These are phyloP conservation scores for Dactylonectria estremocensis DNA, from an alignment of 2,329 filamentous ascomycete genomes.

Conservation along the genomic window DNA sequence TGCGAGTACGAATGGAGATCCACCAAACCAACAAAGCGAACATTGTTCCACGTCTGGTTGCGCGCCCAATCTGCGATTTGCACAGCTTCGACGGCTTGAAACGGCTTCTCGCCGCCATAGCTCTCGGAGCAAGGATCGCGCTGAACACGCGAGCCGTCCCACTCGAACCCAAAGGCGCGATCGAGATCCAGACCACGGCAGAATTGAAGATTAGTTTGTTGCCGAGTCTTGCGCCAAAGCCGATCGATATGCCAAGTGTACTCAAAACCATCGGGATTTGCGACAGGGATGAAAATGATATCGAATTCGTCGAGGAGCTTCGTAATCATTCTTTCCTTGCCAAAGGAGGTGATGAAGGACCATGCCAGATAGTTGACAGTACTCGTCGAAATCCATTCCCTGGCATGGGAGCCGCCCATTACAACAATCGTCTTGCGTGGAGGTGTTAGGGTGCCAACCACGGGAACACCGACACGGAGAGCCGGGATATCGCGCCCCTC, in stretches of 20 bases:
- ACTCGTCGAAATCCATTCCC: conserved; percentile 96
- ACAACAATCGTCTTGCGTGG: conserved; percentile 85
- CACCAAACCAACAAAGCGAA: conserved; percentile 85
- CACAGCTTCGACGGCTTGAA: conserved; percentile 85
- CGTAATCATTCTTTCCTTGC: conserved; percentile 79
- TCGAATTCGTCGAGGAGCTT: conserved; percentile 88
- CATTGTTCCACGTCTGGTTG: conserved; percentile 82
- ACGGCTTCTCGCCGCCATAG: conserved; percentile 86
- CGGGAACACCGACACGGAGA: conserved; percentile 78
- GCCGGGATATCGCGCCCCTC: conserved; percentile 91
- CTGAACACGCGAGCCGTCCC: conserved; percentile 78
- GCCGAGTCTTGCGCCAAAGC: conserved; percentile 94
- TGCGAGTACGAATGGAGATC: conserved; percentile 97
- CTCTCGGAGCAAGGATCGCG: conserved; percentile 91
- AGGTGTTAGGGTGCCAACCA: conserved; percentile 57
- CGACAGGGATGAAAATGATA: conserved; percentile 87
- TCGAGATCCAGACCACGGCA: conserved; percentile 93
- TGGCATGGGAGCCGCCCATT: conserved; percentile 89
- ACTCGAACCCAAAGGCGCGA: conserved; percentile 87
- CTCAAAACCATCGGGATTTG: conserved; percentile 95
- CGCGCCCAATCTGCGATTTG: conserved; percentile 85
- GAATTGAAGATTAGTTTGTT: conserved; percentile 85
- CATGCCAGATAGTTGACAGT: conserved; percentile 94
- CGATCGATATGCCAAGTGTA: conserved; percentile 95
- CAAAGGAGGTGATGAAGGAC: conserved; percentile 87